A percentile compares a stretch with the other conserved stretches of the same genome.
Conservation (phyloP, 495 filamentous ascomycete genomes). For the Hypoxylon lenormandii region DNA sequence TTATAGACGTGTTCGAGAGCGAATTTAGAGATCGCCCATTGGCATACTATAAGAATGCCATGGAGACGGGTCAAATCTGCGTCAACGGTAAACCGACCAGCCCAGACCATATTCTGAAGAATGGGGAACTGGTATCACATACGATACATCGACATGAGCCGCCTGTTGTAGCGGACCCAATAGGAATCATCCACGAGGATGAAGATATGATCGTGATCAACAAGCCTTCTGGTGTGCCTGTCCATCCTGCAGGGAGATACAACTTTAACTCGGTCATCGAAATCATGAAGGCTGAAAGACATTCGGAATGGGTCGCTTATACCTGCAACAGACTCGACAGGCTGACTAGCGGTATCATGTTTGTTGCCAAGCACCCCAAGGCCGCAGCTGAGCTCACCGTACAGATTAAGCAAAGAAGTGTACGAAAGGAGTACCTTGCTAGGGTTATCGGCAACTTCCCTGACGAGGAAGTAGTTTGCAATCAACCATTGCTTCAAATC, state of each 20-base stretch:
- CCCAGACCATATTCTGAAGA: constrained; percentile 59
- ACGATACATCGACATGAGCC: constrained; percentile 96
- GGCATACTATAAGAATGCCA: constrained; percentile 88
- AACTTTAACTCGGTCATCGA: constrained; percentile 93
- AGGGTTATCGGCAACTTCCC: constrained; percentile 92
- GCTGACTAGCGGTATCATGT: constrained; percentile 96
- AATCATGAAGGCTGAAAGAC: constrained; percentile 85
- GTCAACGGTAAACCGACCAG: constrained; percentile 75
- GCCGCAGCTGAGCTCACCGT: constrained; percentile 79
- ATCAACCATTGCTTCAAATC: constrained; percentile 91
- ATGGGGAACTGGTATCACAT: constrained; percentile 85
- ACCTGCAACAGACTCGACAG: constrained; percentile 94
- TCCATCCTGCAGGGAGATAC: constrained; percentile 94
- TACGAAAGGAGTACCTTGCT: constrained; percentile 94
- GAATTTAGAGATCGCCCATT: constrained; percentile 88
- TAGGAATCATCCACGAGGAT: constrained; percentile 88
- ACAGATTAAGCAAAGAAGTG: constrained; percentile 77
- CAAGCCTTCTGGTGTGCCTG: constrained; percentile 93
- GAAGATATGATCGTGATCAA: constrained; percentile 93
- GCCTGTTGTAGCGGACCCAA: constrained; percentile 81
- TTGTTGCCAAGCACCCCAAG: constrained; percentile 84
- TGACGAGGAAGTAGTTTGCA: constrained; percentile 82
- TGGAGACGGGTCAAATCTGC: constrained; percentile 77
- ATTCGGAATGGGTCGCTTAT: constrained; percentile 75
- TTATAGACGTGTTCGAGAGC: constrained; percentile 82